Base-by-base conservation (phyloP, 2,329 filamentous ascomycete species). In the Talaromyces amestolkiae region DNA sequence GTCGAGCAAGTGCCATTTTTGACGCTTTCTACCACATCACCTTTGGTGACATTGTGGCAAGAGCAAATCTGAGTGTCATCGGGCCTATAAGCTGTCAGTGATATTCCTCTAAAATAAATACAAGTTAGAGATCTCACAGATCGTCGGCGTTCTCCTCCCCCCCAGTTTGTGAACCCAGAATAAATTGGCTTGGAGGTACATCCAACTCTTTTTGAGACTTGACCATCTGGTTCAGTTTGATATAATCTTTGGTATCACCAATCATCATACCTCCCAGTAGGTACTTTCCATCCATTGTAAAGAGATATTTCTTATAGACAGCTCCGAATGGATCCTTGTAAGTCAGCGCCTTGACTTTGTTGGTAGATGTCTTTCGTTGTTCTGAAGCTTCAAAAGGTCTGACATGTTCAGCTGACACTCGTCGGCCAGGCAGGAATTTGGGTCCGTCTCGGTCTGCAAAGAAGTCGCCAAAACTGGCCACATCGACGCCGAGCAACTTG, bases 251-350 rank as follows among this genome's bases (percentile, higher is more conserved):
- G 0, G 92, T 96, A 72, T 97, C 93, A 45, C 93, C 93, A 67
- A 97, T 95, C 92, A 97, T 96, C 92, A 97, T 97, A 3, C 93
- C 93, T n/a, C 93, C 93, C 0, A 97, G 86, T 1, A 97, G 82
- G 72, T 94, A 94, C 75, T 96, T 96, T 31, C 93, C 93, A 73
- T 97, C 93, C 73, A 89, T 82, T 0, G 93, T 96, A 73, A 97
- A 97, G 11, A 97, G 81, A 76, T 95, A 97, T 74, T 97, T 97
- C 77, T 97, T 97, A 81, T 97, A 97, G 1, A 97, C 87, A 58
- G 92, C 89, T 64, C 88, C 85, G 74, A 97, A 97, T 0, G 93
- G 93, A 72, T 97, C 93, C 68, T 90, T 92, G 80, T 96, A 97
- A 0, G 90, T 94, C 49, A 97, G 80, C 0, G 92, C 89, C 78